Percentiles rank a stretch among this genome's conserved stretches.
These are phyloP conservation scores for Nakaseomyces sp. DNA, from an alignment of 1,139 yeast genomes.

Conservation along the genomic window DNA sequence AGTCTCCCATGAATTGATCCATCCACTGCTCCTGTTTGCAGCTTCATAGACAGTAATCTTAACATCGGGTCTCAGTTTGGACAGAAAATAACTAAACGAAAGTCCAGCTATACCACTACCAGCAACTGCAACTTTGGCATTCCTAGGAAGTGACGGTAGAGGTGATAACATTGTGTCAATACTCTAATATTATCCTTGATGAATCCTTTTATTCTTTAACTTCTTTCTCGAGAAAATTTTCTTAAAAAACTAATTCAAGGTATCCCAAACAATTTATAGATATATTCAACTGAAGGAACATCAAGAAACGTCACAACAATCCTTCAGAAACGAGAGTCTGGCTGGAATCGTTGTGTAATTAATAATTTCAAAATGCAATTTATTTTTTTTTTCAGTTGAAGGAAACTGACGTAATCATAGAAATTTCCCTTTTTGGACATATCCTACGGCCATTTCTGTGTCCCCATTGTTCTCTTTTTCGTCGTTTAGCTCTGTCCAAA, in stretches of 20 bases:
- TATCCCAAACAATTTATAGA: no score
- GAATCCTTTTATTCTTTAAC: neutral
- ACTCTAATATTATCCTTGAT: neutral
- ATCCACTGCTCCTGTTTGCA: slow-evolving; percentile 59
- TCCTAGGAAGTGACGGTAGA: slow-evolving; percentile 19
- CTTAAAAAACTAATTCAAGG: neutral
- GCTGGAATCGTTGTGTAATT: no score
- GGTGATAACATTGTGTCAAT: slow-evolving; percentile 5
- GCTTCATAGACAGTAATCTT: slow-evolving; percentile 55
- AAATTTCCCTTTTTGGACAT: neutral
- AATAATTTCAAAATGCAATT: no score
- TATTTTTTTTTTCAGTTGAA: no score
- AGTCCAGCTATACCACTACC: slow-evolving; percentile 91
- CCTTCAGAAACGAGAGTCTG: no score
- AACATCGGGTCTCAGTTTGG: slow-evolving; percentile 63
- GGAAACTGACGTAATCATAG: neutral
- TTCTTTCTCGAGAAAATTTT: neutral
- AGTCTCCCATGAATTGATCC: slow-evolving; percentile 48
- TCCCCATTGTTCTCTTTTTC: slow-evolving; percentile 1
- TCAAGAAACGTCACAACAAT: neutral
- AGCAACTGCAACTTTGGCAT: slow-evolving; percentile 51
- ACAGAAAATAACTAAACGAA: slow-evolving; percentile 64
- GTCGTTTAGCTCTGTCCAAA: no score
- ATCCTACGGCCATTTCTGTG: neutral
- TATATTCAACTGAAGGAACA: no score